These are phyloP conservation scores for Pogostemon cablin DNA, from an alignment of 257 asterid species.

Conservation along the genomic window DNA sequence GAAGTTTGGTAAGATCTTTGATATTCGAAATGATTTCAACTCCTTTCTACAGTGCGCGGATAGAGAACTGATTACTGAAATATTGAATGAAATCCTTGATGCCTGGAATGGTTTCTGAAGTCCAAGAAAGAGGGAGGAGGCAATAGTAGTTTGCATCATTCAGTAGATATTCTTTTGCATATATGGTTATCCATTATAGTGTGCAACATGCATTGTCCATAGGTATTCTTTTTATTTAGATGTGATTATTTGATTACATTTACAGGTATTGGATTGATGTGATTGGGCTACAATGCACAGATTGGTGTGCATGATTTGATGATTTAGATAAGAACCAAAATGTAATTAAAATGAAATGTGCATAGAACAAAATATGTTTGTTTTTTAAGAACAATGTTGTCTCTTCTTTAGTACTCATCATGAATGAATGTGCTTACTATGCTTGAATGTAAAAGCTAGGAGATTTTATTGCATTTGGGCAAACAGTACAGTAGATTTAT, in stretches of 20 bases:
- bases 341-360: slow-evolving; percentile 24
- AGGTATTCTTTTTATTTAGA: slow-evolving; percentile 17
- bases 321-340: slow-evolving; percentile 20
- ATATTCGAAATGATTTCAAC: slow-evolving; percentile 66
- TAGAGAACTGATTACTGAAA: slow-evolving; percentile 65
- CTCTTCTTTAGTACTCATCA: not conserved
- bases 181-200: not conserved
- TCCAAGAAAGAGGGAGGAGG: not conserved
- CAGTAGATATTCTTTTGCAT: too few species aligned
- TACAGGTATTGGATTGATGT: slow-evolving; percentile 31
- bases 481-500: too few species aligned
- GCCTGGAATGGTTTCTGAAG: slow-evolving; percentile 89
- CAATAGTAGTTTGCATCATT: not conserved
- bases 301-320: slow-evolving; percentile 25
- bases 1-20: slow-evolving; percentile 84
- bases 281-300: not conserved
- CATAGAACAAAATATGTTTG: slow-evolving; percentile 24
- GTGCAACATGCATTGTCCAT: not conserved
- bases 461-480: not conserved
- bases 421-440: too few species aligned
- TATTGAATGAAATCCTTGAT: slow-evolving; percentile 73
- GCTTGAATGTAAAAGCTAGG: too few species aligned
- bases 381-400: slow-evolving; percentile 19
- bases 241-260: slow-evolving; percentile 29
- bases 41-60: slow-evolving; percentile 71